These are phyloP conservation scores for Hypoxylon trugodes DNA, from an alignment of 495 filamentous ascomycete genomes.

Conservation along the genomic window DNA sequence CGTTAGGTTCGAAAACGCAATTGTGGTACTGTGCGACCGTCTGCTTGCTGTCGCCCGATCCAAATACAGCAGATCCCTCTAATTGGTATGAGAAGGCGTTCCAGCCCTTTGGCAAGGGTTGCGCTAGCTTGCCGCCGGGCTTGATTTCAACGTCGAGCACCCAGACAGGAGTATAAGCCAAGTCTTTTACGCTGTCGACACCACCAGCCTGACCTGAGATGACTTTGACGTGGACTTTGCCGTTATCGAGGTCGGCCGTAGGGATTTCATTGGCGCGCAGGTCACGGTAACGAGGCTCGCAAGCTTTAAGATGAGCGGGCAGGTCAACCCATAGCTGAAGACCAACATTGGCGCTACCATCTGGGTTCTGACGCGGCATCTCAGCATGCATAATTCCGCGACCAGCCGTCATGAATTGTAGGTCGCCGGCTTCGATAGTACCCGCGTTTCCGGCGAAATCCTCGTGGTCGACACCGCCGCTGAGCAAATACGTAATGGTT, in stretches of 20 bases:
- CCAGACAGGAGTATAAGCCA: constrained; percentile 97
- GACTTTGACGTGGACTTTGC: constrained; percentile 82
- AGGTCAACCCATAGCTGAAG: constrained; percentile 97
- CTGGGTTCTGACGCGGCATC: constrained; percentile 84
- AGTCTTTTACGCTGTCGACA: constrained; percentile 82
- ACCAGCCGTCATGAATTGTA: constrained; percentile 98
- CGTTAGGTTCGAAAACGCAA: constrained; percentile 84
- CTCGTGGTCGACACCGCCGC: constrained; percentile 90
- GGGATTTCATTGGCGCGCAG: constrained; percentile 81
- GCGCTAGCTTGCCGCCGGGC: constrained; percentile 77
- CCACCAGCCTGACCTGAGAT: constrained; percentile 86
- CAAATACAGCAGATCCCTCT: constrained; percentile 73
- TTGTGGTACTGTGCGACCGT: constrained; percentile 80
- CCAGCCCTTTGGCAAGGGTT: constrained; percentile 82
- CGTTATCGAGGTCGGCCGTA: constrained; percentile 69
- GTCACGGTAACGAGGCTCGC: constrained; percentile 93
- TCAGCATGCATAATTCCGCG: constrained; percentile 94
- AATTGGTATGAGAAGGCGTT: constrained; percentile 91
- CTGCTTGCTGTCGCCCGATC: constrained; percentile 63
- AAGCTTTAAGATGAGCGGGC: constrained; percentile 79
- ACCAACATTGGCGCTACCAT: constrained; percentile 82
- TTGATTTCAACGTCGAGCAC: constrained; percentile 83
- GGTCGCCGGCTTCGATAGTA: constrained; percentile 82
- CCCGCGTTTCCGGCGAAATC: constrained; percentile 92
- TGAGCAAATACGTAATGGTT: constrained; percentile 84